Base-by-base conservation (phyloP, 2,329 filamentous ascomycete genomes). In the Albophoma yamanashiensis region DNA sequence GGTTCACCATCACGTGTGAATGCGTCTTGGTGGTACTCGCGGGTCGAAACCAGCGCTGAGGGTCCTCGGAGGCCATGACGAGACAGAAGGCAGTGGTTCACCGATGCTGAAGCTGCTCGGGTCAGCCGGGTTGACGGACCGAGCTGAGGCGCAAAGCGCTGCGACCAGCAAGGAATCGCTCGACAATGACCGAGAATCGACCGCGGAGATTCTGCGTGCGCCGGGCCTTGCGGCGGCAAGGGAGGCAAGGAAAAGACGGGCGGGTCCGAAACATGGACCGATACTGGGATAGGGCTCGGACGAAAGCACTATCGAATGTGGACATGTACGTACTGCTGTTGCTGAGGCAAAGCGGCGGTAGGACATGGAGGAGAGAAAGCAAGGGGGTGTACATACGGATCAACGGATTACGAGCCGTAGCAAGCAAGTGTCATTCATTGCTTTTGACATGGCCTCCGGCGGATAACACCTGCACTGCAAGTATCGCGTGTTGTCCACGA, bases 201-300 rank as follows among this genome's bases (percentile, higher is more conserved):
- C 62, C 57, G 59, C 61, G 61, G 59, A 61, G 58, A 60, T 58
- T n/a, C 58, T 57, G 56, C 50, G 61, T 60, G 58, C 42, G 60
- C 63, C 58, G 50, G 57, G 58, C 39, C 25, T 38, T 20, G 43
- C 47, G 34, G 47, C 47, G 59, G 42, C 53, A 22, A 38, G 22
- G 53, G 55, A 43, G 25, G 40, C 20, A 50, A 27, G 31, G 20
- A 47, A 55, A 50, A 39, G 34, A 43, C 39, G 42, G 55, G 58
- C 47, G 34, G 47, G 45, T 27, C 50, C 31, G 43, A 53, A 57
- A 39, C 45, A 47, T 34, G 55, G 38, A 25, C 38, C 31, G 14
- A 43, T 40, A 9, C 36, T 31, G 27, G 20, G 15, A 20, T 20
- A 39, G 15, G 55, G 39, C 58, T 39, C 11, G 43, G 27, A 52